Evolutionary conservation across 306 rosid genomes (phyloP).

Genomic region (Sechiopsis laciniata): DNA sequence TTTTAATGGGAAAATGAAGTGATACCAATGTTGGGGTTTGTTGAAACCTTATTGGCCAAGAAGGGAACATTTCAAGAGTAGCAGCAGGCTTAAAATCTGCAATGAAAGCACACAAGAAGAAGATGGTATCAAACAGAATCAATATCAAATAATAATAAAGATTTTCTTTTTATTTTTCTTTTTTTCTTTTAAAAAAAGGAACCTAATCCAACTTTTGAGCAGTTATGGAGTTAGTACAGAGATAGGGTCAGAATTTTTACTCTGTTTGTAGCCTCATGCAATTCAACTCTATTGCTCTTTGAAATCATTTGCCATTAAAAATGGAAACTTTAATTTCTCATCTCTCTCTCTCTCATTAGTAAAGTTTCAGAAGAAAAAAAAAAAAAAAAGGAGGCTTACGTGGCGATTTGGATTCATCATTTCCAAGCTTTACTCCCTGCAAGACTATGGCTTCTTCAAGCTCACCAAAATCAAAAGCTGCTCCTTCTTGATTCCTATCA

Average conservation of each 20-base stretch:
- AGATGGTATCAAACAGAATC: slow-evolving; percentile 2
- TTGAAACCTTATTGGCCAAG: slow-evolving; percentile 93
- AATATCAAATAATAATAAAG: neutral
- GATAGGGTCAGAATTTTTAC: slow-evolving; percentile 39
- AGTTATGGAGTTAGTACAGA: slow-evolving; percentile 72
- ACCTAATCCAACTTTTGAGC: slow-evolving; percentile 61
- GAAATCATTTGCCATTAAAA: slow-evolving; percentile 52
- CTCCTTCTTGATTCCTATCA: slow-evolving; percentile 56
- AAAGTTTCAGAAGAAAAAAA: slow-evolving; percentile 11
- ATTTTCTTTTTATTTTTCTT: neutral
- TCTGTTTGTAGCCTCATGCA: slow-evolving; percentile 52
- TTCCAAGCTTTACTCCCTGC: slow-evolving; percentile 59
- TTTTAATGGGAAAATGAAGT: neutral
- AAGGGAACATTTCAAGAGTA: slow-evolving; percentile 98
- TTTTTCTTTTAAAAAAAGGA: slow-evolving; percentile 15
- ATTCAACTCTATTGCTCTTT: slow-evolving; percentile 35
- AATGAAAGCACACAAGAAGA: slow-evolving; percentile 36
- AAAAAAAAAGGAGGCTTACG: slow-evolving; percentile 38
- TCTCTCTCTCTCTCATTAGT: slow-evolving; percentile 24
- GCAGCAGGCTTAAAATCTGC: slow-evolving; percentile 94
- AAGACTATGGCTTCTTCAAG: slow-evolving; percentile 84
- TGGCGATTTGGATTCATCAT: slow-evolving; percentile 62
- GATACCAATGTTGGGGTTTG: slow-evolving; percentile 50
- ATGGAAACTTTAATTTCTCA: slow-evolving; percentile 33
- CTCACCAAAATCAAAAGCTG: slow-evolving; percentile 84